Evolutionary conservation across 2,329 filamentous ascomycete genomes (phyloP).

Genomic region (Aureobasidium uvarum): DNA sequence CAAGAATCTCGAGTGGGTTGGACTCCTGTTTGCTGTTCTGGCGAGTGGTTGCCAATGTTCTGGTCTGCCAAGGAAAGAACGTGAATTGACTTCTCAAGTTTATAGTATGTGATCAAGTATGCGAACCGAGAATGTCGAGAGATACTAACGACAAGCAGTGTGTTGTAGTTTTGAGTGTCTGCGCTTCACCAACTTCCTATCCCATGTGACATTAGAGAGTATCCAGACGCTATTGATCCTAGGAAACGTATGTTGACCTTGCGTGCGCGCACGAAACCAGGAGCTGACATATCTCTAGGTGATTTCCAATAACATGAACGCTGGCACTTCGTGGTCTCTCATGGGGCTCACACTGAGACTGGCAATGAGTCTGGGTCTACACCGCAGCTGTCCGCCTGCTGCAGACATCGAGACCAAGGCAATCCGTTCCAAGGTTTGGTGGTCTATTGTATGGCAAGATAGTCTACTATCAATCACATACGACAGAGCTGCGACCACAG

Average conservation of each 20-base stretch:
- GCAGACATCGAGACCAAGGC: conserved; percentile 48
- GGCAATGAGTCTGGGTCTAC: conserved; percentile 60
- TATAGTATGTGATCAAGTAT: conserved; percentile 50
- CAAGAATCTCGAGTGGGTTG: conserved; percentile 58
- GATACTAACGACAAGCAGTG: conserved; percentile 44
- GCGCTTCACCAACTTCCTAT: conserved; percentile 63
- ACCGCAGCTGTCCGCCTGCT: conserved; percentile 57
- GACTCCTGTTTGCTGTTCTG: conserved; percentile 60
- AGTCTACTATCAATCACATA: conserved; percentile 63
- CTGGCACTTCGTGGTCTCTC: conserved; percentile 61
- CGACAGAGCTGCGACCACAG: conserved; percentile 57
- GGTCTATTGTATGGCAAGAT: conserved; percentile 65
- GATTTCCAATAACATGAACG: conserved; percentile 63
- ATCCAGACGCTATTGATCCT: conserved; percentile 63
- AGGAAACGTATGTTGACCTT: conserved; percentile 49
- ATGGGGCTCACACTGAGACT: conserved; percentile 61
- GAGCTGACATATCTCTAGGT: conserved; percentile 33
- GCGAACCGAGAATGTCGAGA: too few species aligned
- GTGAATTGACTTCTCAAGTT: conserved; percentile 63
- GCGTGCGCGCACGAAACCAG: background rate
- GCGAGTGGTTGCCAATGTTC: conserved; percentile 63
- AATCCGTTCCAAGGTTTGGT: conserved; percentile 47
- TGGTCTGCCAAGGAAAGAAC: conserved; percentile 56
- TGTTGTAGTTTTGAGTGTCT: conserved; percentile 65
- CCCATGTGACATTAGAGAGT: conserved; percentile 59